A percentile compares a stretch with the other conserved stretches of the same genome.
phyloP scores from a whole-genome alignment of 2,329 filamentous ascomycete genomes.

The Ophiocordyceps unilateralis region DNA sequence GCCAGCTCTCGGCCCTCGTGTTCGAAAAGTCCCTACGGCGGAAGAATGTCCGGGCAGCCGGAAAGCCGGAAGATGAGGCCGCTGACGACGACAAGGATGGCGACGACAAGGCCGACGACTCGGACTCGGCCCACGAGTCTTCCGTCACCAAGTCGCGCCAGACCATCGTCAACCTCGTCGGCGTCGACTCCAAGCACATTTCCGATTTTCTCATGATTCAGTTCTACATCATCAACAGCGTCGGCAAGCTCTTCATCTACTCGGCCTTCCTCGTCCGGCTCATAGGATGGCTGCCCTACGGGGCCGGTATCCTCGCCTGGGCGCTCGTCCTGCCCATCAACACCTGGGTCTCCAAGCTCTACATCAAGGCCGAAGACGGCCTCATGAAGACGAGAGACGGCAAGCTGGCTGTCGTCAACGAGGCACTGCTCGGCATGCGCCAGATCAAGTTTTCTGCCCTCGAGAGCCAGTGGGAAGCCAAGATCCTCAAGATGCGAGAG shows the following conservation, averaged over 20 bases:
- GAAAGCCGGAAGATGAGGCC: slow-evolving; percentile 11
- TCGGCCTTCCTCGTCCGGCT: slow-evolving; percentile 49
- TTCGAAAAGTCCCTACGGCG: slow-evolving; percentile 63
- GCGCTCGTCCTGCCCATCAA: slow-evolving; percentile 51
- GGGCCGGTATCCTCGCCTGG: slow-evolving; percentile 48
- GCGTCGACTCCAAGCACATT: slow-evolving; percentile 56
- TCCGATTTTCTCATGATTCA: slow-evolving; percentile 52
- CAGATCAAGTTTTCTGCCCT: slow-evolving; percentile 75
- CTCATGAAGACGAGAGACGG: slow-evolving; percentile 62
- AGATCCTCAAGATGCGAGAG: slow-evolving; percentile 44
- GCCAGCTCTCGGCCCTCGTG: slow-evolving; percentile 53
- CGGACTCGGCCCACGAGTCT: slow-evolving; percentile 31
- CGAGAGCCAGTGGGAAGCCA: slow-evolving; percentile 57
- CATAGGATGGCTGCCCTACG: slow-evolving; percentile 53
- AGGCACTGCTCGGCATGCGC: slow-evolving; percentile 61
- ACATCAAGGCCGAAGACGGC: slow-evolving; percentile 45
- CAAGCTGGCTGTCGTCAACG: slow-evolving; percentile 60
- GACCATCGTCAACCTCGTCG: slow-evolving; percentile 60
- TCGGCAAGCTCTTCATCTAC: slow-evolving; percentile 47
- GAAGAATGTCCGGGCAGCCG: slow-evolving; percentile 56
- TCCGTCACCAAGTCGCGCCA: slow-evolving; percentile 38
- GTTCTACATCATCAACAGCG: slow-evolving; percentile 43
- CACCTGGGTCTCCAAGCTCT: slow-evolving; percentile 45
- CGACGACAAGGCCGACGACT: slow-evolving; percentile 6
- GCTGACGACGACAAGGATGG: slow-evolving; percentile 21